A percentile compares a stretch with the other conserved stretches of the same genome.
phyloP scores from a whole-genome alignment of 495 filamentous ascomycete species.

The Penicillium ucsense region DNA sequence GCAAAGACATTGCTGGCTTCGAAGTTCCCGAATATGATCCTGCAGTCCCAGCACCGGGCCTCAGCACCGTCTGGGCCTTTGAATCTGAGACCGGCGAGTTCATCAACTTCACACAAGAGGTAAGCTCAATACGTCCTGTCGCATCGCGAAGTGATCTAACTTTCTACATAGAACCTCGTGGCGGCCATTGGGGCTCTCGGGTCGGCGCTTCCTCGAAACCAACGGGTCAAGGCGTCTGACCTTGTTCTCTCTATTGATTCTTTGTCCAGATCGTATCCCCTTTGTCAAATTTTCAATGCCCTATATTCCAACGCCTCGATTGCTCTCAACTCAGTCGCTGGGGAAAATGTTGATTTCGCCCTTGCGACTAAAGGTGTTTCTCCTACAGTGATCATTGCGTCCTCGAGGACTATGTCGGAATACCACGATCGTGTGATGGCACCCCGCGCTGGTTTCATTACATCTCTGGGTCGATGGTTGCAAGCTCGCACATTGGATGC shows the following conservation, averaged over 20 bases:
- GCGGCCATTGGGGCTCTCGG: slow-evolving; percentile 72
- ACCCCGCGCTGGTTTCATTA: slow-evolving; percentile 39
- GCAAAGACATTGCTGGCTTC: slow-evolving; percentile 29
- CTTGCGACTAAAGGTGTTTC: slow-evolving; percentile 61
- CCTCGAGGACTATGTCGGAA: slow-evolving; percentile 59
- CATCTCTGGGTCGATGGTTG: slow-evolving; percentile 55
- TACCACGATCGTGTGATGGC: slow-evolving; percentile 50
- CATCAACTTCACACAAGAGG: slow-evolving; percentile 62
- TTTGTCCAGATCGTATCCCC: slow-evolving; percentile 66
- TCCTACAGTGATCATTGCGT: slow-evolving; percentile 77
- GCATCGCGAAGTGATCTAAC: background rate
- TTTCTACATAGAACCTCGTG: slow-evolving; percentile 51
- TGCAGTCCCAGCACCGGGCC: slow-evolving; percentile 40
- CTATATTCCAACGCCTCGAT: slow-evolving; percentile 76
- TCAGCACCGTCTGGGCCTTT: slow-evolving; percentile 51
- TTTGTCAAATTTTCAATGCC: slow-evolving; percentile 71
- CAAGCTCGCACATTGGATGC: slow-evolving; percentile 57
- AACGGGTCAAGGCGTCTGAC: slow-evolving; percentile 64
- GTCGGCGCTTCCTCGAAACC: slow-evolving; percentile 57
- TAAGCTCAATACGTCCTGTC: slow-evolving; percentile 12
- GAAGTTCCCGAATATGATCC: slow-evolving; percentile 45
- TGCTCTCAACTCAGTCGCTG: slow-evolving; percentile 80
- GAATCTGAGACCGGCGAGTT: slow-evolving; percentile 50
- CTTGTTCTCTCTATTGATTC: slow-evolving; percentile 83
- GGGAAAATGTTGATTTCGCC: slow-evolving; percentile 55